Conservation (phyloP, 495 filamentous ascomycete species). For the Barbatosphaeria neglecta region DNA sequence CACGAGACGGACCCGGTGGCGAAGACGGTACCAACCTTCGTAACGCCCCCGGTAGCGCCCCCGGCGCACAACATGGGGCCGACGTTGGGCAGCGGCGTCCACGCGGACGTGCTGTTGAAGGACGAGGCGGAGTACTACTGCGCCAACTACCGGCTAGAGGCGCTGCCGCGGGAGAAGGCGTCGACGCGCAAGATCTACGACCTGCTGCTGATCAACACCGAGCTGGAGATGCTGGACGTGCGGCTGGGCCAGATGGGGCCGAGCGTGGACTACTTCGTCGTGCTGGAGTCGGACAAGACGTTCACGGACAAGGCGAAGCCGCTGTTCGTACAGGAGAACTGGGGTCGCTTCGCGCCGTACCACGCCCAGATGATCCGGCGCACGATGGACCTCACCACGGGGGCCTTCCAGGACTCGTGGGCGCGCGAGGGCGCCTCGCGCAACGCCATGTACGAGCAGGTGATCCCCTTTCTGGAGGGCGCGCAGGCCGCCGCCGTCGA, state of each 20-base stretch:
- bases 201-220: slow-evolving; percentile 28
- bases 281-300: slow-evolving; percentile 32
- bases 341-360: slow-evolving; percentile 21
- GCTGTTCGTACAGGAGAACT: slow-evolving; percentile 23
- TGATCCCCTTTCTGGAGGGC: slow-evolving; percentile 17
- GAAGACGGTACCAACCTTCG: too few species aligned
- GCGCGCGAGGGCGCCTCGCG: slow-evolving; percentile 24
- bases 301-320: slow-evolving; percentile 24
- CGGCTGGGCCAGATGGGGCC: slow-evolving; percentile 21
- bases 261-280: slow-evolving; percentile 36
- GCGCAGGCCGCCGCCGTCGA: slow-evolving; percentile 9
- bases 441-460: slow-evolving; percentile 16
- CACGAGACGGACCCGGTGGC: too few species aligned
- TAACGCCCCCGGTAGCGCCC: background rate
- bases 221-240: slow-evolving; percentile 39
- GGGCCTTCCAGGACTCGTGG: slow-evolving; percentile 13
- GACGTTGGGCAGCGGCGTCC: background rate
- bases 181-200: slow-evolving; percentile 29
- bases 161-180: background rate
- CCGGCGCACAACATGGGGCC: background rate
- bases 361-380: slow-evolving; percentile 30
- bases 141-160: background rate
- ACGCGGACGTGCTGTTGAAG: background rate
- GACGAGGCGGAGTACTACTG: background rate
- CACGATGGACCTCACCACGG: slow-evolving; percentile 17